Evolutionary conservation across 1,284 basidiomycete species (phyloP), one percentile per base, ranked within the genome.

Genomic region (Porodaedalea pini): DNA sequence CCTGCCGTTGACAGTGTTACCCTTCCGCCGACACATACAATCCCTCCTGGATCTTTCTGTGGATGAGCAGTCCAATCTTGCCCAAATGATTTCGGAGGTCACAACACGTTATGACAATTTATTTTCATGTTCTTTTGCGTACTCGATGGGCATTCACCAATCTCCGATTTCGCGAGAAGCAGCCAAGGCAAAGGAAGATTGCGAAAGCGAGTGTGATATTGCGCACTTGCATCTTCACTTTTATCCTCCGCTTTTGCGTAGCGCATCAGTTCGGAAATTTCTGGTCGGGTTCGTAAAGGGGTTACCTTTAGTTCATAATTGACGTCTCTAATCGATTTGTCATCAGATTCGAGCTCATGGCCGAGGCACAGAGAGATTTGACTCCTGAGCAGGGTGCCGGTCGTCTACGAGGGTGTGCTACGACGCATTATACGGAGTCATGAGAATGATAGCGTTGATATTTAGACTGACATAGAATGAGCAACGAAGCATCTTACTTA

Each of bases 101-200:
- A 88, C 91, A 3, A 82, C 83, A 57, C 81, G 86, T 58, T 94
- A 93, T 67, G 93, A 95, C 70, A 94, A 94, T 68, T 74, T 95
- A 27, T 92, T 92, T 71, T 77, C 73, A 10, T 90, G 90, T 68
- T 90, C 92, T 0, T 98, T 98, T 73, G 89, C 94, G 0, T 98
- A 98, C 70, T 94, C 91, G n/a, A 96, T 98, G 93, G 94, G 94
- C 40, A 79, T 98, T 45, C 93, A 90, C 71, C 95, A 92, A 71
- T 80, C 82, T 2, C 90, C 92, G 1, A 71, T 83, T 1, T 83
- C 86, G 1, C 68, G 68, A 27, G 57, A 63, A 53, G 58, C 65
- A 32, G 56, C 64, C 17, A 57, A 64, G 1, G 61, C 61, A 5
- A 49, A 58, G 4, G 40, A 67, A 1, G 66, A 68, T 29, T 66